Conservation (phyloP, 140 eudicot species). For the Flaveria floridana region DNA sequence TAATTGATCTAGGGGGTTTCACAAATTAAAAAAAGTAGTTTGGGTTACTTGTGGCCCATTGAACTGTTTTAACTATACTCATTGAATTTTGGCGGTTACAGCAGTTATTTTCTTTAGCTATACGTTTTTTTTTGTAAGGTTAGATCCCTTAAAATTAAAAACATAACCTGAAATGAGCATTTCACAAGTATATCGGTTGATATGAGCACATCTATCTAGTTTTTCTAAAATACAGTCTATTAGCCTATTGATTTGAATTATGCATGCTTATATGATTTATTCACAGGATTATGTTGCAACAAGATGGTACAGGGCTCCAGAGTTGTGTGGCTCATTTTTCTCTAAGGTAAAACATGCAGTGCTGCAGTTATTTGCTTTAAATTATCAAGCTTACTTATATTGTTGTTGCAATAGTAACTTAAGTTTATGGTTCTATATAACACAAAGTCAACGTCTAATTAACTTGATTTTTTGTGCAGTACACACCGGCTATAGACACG, state of each 20-base stretch:
- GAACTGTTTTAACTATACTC: not conserved
- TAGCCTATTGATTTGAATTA: not conserved
- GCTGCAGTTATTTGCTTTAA: not conserved
- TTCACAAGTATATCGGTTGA: too few species aligned
- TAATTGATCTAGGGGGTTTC: not conserved
- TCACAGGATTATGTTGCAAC: constrained; percentile 70
- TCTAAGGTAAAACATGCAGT: constrained; percentile 40
- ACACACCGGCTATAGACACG: constrained; percentile 64
- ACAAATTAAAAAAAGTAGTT: not conserved
- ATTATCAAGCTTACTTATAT: not conserved
- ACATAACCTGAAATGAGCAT: too few species aligned
- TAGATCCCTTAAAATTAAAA: not conserved
- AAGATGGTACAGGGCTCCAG: constrained; percentile 73
- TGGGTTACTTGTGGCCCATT: not conserved
- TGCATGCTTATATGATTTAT: constrained; percentile 7
- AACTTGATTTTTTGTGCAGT: constrained; percentile 34
- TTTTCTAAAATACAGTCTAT: not conserved
- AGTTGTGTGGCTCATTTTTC: constrained; percentile 67
- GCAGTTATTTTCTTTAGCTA: not conserved
- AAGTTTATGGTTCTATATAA: not conserved
- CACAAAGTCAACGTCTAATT: not conserved
- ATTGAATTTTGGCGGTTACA: not conserved
- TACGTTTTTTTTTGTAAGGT: not conserved
- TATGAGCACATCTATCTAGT: not conserved
- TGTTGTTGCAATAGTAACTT: not conserved